A percentile compares a stretch with the other conserved stretches of the same genome.
These are phyloP conservation scores for Suhomyces coccinellae DNA, from an alignment of 1,139 yeast genomes.

Conservation along the genomic window DNA sequence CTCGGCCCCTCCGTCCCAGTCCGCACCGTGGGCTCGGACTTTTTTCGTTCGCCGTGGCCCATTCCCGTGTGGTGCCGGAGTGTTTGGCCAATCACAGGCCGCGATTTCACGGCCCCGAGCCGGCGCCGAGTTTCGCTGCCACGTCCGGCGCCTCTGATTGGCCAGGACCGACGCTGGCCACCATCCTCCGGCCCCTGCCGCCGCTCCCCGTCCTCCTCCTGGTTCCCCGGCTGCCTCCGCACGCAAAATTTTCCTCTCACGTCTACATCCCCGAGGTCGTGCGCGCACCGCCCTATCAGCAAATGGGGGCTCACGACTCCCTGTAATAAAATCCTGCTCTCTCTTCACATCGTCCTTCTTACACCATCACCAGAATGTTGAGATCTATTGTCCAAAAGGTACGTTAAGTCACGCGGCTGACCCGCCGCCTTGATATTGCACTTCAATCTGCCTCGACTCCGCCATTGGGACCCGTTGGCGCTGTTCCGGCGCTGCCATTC, in stretches of 20 bases:
- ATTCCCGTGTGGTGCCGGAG: conserved; percentile 2
- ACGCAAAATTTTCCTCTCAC: conserved; percentile 7
- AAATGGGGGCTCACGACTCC: conserved; percentile 10
- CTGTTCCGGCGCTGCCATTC: not conserved
- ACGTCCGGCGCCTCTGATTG: not conserved
- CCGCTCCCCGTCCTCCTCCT: not conserved
- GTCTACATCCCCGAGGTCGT: conserved; percentile 7
- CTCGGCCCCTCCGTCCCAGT: not conserved
- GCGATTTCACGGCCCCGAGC: conserved; percentile 9
- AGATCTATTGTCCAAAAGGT: conserved; percentile 32
- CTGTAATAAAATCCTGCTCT: conserved; percentile 11
- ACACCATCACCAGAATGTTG: conserved; percentile 21
- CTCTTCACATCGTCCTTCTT: conserved; percentile 10
- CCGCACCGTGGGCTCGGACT: conserved; percentile 1
- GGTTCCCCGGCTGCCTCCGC: not conserved
- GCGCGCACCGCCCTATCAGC: conserved; percentile 10
- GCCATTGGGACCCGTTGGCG: not conserved
- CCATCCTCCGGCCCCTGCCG: conserved; percentile 1
- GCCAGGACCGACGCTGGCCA: not conserved
- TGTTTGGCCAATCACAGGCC: conserved; percentile 8
- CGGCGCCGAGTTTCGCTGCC: conserved; percentile 1
- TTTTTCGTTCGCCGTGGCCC: not conserved
- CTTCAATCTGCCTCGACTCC: not conserved
- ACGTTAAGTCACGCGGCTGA: conserved; percentile 14
- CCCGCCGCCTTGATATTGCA: no score